Evolutionary conservation across 2,329 filamentous ascomycete genomes (phyloP), one percentile per base, ranked within the genome.

Genomic region (Paecilomyces sp.): DNA sequence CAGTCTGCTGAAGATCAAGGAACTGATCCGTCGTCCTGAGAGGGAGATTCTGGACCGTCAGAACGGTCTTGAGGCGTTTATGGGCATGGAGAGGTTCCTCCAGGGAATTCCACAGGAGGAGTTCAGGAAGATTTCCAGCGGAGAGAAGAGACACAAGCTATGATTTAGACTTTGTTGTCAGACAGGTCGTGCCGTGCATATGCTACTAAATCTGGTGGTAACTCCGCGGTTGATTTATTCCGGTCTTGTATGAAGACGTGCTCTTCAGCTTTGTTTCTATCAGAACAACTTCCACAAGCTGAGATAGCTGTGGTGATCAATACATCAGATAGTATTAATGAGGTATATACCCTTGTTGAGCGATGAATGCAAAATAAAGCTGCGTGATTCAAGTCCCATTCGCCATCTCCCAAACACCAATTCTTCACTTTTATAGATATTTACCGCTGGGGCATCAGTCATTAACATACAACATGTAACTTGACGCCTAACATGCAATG

Each of bases 91-190:
- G 62, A 80, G 92, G 61, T 97, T 97, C 70, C 73, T 90, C 65
- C 84, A 78, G 62, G 92, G 92, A 0, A 81, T 92, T 52, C 94
- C 94, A 22, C 92, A 97, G 80, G 83, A 88, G 73, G 91, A 97
- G 80, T 97, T 97, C 72, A 79, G 82, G 69, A 92, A 90, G 81
- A 79, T 97, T 71, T 91, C 91, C 1, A 86, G 81, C 63, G 92
- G 93, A 12, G 85, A 94, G 82, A 97, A 97, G 85, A 91, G 88
- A 72, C 94, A 99, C 78, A 97, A 97, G 80, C 78, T 97, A 73
- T 96, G 80, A 67, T 51, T 55, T 47, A 30, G 51, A 53, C 41
- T 5, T 8, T 4, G 9, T n/a, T 47, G 41, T 47, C 41, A 18
- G 41, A 22, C 41, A 2, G 31, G 41, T 47, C 7, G n/a, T 8